Conservation (phyloP, 2,329 filamentous ascomycete species). For the Fusarium transvaalense region DNA sequence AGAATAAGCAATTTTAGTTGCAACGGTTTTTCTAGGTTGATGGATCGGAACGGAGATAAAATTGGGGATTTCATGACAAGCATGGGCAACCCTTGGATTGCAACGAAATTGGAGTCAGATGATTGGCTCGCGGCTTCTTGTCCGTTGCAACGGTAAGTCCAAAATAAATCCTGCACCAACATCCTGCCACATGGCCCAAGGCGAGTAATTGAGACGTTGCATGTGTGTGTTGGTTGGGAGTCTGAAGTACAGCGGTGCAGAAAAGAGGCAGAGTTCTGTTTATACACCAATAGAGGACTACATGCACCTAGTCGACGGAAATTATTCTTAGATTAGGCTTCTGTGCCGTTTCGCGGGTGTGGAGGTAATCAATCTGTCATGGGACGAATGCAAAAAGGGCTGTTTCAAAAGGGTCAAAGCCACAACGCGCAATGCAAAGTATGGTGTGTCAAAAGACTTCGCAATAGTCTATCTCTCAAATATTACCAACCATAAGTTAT, state of each 20-base stretch:
- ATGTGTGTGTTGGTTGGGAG: constrained; percentile 12
- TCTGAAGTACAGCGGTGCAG: neutral
- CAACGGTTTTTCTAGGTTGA: neutral
- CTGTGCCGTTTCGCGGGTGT: neutral
- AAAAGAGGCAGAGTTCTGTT: constrained; percentile 5
- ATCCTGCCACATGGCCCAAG: neutral
- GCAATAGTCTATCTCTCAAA: neutral
- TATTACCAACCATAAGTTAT: neutral
- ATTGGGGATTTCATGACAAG: neutral
- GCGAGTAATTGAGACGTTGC: constrained; percentile 6
- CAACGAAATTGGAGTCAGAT: neutral
- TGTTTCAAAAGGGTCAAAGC: neutral
- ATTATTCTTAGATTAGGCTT: neutral
- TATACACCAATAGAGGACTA: constrained; percentile 21
- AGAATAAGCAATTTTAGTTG: neutral
- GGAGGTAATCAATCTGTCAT: neutral
- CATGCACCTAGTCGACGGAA: neutral
- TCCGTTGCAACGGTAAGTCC: constrained; percentile 5
- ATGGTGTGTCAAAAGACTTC: neutral
- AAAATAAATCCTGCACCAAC: constrained; percentile 23
- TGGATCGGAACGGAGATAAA: neutral
- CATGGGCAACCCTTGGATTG: neutral
- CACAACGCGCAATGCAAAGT: neutral
- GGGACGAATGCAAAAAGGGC: neutral
- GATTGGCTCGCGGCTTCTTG: neutral